A percentile compares a stretch with the other conserved stretches of the same genome.
Evolutionary conservation across 495 filamentous ascomycete species (phyloP).

Genomic region (Penicillium desertorum): DNA sequence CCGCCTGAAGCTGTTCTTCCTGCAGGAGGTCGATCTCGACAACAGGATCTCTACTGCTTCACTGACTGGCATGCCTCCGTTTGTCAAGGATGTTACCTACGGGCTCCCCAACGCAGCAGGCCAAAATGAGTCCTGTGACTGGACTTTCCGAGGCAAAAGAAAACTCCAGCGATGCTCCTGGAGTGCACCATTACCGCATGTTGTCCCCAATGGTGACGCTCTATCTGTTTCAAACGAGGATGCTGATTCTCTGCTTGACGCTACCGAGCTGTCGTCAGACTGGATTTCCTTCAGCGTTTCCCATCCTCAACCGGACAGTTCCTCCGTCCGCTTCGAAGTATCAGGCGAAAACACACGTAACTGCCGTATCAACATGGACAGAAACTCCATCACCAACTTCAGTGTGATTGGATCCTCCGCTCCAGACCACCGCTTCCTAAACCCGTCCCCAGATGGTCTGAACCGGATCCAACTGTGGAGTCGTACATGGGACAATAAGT

Average conservation of each 20-base stretch:
- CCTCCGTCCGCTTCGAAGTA: constrained; percentile 52
- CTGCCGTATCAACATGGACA: constrained; percentile 52
- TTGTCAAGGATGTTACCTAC: constrained; percentile 63
- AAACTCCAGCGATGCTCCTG: constrained; percentile 63
- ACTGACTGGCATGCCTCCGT: constrained; percentile 70
- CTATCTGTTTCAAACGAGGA: constrained; percentile 14
- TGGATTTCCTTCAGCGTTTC: constrained; percentile 66
- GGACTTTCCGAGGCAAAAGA: constrained; percentile 3
- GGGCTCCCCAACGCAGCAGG: constrained; percentile 69
- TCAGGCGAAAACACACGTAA: constrained; percentile 65
- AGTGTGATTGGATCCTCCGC: constrained; percentile 55
- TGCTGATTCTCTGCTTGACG: background rate
- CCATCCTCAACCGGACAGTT: constrained; percentile 41
- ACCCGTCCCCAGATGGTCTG: constrained; percentile 51
- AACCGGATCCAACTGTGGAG: constrained; percentile 68
- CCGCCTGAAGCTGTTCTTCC: constrained; percentile 83
- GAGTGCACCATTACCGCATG: constrained; percentile 62
- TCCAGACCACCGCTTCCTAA: constrained; percentile 54
- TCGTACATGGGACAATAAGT: constrained; percentile 68
- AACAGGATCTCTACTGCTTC: constrained; percentile 65
- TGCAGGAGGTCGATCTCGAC: constrained; percentile 78
- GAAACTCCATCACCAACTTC: constrained; percentile 57
- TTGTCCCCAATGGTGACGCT: constrained; percentile 34
- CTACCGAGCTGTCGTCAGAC: constrained; percentile 40
- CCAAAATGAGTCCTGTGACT: constrained; percentile 55